Evolutionary conservation across 2,329 filamentous ascomycete genomes (phyloP), one percentile per base, ranked within the genome.

Genomic region (Colletotrichum shisoi): DNA sequence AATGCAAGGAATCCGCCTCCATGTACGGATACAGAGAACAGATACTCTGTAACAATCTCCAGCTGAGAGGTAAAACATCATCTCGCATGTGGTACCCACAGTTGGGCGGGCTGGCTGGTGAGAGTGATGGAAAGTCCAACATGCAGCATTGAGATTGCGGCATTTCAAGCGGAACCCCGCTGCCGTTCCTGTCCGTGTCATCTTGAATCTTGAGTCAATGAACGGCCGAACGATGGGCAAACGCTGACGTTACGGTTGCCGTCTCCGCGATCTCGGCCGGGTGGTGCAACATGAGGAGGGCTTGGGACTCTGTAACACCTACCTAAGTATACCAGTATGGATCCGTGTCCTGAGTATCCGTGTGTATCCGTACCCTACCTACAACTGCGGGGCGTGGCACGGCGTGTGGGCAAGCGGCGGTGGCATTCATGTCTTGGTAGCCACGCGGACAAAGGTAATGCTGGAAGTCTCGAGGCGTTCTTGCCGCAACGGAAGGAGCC

Each of bases 231-330:
- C 61, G 54, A 48, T 59, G 48, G 42, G 21, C 64, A 67, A 64
- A 64, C 54, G 61, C 54, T 59, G 64, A 59, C 54, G 37, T 44
- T 64, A 48, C 61, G 48, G 54, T 64, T 58, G 53, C 60, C 34
- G 64, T 59, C 60, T 64, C 61, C 64, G 61, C 61, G 61, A 59
- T 64, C 64, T 64, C 64, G 61, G 64, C 64, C 64, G 64, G 61
- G 46, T 57, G 37, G 27, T 63, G 39, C 44, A 63, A 63, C 63
- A 53, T 24, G 11, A 57, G 24, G 21, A 67, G 53, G n/a, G 46
- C 40, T 57, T n/a, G 40, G 60, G 59, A 46, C 63, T 63, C 45
- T 37, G 58, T 62, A 40, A 34, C 57, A 34, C 31, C 8, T 34
- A 34, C 31, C 31, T 11, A 9, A 9, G 31, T 3, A 7, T 34